Percentiles rank a stretch among this genome's conserved stretches.
Conservation (phyloP, 495 filamentous ascomycete species). For the Penicillium arizonense region DNA sequence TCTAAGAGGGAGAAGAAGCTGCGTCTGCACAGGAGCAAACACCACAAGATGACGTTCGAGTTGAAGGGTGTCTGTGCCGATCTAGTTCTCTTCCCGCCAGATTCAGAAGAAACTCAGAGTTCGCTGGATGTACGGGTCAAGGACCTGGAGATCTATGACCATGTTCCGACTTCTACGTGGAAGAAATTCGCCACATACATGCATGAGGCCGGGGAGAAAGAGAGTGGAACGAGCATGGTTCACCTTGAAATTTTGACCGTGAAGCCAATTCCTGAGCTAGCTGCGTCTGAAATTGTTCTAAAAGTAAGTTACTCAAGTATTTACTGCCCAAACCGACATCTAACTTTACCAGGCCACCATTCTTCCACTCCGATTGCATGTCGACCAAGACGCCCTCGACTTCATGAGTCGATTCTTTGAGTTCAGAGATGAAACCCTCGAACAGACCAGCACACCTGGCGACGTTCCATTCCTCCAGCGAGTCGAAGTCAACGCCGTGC, state of each 20-base stretch:
- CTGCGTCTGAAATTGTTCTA: constrained; percentile 86
- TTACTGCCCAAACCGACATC: not conserved
- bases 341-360: constrained; percentile 58
- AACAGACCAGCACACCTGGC: constrained; percentile 48
- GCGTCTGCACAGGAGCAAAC: constrained; percentile 78
- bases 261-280: constrained; percentile 75
- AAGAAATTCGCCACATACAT: constrained; percentile 96
- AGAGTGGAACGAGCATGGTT: constrained; percentile 83
- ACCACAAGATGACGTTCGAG: constrained; percentile 95
- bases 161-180: constrained; percentile 95
- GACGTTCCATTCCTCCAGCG: constrained; percentile 90
- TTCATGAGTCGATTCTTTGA: constrained; percentile 98
- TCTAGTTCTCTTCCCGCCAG: constrained; percentile 77
- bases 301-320: constrained; percentile 48
- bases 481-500: constrained; percentile 79
- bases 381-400: constrained; percentile 97
- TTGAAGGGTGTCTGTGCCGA: constrained; percentile 83
- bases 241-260: constrained; percentile 87
- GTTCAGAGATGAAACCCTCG: constrained; percentile 78
- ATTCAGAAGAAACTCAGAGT: constrained; percentile 75
- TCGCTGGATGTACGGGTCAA: constrained; percentile 79
- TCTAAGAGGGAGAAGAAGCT: constrained; percentile 56
- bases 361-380: constrained; percentile 85
- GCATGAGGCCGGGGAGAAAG: constrained; percentile 77
- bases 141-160: constrained; percentile 90